Percentiles rank a stretch among this genome's conserved stretches.
phyloP scores from a whole-genome alignment of 73 alveolate species.

The Tetrahymena borealis region DNA sequence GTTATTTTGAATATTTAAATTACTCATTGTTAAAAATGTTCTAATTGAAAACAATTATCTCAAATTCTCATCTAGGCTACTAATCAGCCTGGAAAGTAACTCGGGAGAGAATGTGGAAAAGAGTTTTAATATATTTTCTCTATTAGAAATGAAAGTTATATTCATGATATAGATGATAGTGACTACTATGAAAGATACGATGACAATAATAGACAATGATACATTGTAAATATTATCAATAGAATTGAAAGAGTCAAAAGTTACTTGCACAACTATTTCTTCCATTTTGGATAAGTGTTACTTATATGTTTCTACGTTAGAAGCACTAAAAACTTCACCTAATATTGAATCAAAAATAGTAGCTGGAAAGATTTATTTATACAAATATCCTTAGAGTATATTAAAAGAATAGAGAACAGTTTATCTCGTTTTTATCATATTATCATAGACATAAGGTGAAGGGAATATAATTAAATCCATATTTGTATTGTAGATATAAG shows the following conservation, averaged over 20 bases:
- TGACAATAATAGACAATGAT: background rate
- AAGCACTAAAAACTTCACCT: background rate
- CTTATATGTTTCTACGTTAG: background rate
- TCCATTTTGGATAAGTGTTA: background rate
- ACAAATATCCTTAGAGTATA: too few relatives aligned
- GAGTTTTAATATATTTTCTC: background rate
- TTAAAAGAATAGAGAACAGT: background rate
- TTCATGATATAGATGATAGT: background rate
- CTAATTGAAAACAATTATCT: background rate
- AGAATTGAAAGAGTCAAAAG: background rate
- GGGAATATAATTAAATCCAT: background rate
- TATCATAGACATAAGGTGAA: background rate
- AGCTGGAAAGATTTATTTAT: background rate
- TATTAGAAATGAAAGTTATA: background rate
- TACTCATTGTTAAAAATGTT: background rate
- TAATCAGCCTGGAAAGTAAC: background rate
- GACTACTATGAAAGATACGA: background rate
- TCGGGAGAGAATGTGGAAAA: background rate
- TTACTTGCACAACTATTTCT: background rate
- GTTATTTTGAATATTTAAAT: too few relatives aligned
- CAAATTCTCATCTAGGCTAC: background rate
- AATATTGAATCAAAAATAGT: background rate
- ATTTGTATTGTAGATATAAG: background rate
- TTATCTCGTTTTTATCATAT: background rate
- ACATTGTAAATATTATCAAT: background rate